These are phyloP conservation scores for Pelargonium myrrhifolium DNA, from an alignment of 441 rosid genomes.

Conservation along the genomic window DNA sequence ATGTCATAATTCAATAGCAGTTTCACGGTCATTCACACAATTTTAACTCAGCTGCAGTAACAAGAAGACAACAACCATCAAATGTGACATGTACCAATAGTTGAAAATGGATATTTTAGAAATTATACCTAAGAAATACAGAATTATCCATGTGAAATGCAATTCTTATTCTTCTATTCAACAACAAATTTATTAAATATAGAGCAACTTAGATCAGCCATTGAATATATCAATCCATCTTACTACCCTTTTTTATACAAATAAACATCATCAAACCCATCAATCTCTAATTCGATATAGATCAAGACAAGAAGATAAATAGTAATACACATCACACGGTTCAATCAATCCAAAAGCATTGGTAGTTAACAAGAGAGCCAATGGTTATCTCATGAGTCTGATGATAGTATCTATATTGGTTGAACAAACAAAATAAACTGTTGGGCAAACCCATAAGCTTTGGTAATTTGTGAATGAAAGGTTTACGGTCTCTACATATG, in stretches of 20 bases:
- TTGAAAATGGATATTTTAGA: too few species aligned
- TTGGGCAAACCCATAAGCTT: too few species aligned
- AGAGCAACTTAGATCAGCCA: background rate
- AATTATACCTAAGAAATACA: too few species aligned
- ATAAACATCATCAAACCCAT: background rate
- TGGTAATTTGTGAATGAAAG: too few species aligned
- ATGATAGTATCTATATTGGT: background rate
- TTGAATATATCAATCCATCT: background rate
- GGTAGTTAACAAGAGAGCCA: background rate
- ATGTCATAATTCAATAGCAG: constrained; percentile 38
- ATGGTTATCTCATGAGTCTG: background rate
- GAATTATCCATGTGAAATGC: background rate
- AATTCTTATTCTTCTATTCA: constrained; percentile 1
- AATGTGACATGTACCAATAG: too few species aligned
- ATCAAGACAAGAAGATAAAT: background rate
- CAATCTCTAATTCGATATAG: background rate
- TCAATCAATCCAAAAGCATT: background rate
- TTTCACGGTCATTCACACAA: constrained; percentile 46
- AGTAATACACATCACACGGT: background rate
- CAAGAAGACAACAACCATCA: background rate
- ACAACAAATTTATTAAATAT: background rate
- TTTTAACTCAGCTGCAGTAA: constrained; percentile 16
- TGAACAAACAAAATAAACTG: background rate
- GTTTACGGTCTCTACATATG: too few species aligned
- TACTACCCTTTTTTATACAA: background rate